These are phyloP conservation scores for Aspergillus jensenii DNA, from an alignment of 2,329 filamentous ascomycete species.

Conservation along the genomic window DNA sequence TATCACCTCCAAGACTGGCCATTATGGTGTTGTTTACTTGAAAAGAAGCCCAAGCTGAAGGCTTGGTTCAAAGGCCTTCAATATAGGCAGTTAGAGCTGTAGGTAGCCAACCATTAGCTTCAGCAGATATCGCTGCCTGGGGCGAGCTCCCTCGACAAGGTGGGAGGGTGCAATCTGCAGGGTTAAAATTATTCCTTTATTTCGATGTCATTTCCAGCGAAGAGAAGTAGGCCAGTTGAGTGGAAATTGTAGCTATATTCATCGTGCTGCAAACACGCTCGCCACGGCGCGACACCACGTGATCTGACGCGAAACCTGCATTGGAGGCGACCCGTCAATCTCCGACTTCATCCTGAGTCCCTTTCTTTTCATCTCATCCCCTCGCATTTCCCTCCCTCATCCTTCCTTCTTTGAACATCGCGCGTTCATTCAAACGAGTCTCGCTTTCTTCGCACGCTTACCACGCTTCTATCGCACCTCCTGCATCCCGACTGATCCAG, in stretches of 20 bases:
- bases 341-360: slow-evolving; percentile 4
- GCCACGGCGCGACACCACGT: slow-evolving; percentile 27
- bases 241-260: neutral
- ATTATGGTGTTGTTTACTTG: slow-evolving; percentile 16
- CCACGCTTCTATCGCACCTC: slow-evolving; percentile 3
- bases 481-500: slow-evolving; percentile 50
- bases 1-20: slow-evolving; percentile 29
- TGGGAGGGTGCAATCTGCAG: too few relatives aligned
- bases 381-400: slow-evolving; percentile 4
- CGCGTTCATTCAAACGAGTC: neutral
- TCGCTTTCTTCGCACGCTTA: slow-evolving; percentile 9
- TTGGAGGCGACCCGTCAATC: neutral
- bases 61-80: neutral
- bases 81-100: neutral
- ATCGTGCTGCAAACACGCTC: slow-evolving; percentile 4
- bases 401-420: slow-evolving; percentile 1
- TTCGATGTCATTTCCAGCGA: neutral
- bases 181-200: neutral
- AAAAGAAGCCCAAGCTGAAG: neutral
- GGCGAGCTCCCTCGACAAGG: neutral
- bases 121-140: slow-evolving; percentile 7
- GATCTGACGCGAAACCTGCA: slow-evolving; percentile 12
- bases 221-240: neutral
- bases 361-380: slow-evolving; percentile 2
- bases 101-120: slow-evolving; percentile 2